A percentile compares a stretch with the other conserved stretches of the same genome.
Evolutionary conservation across 768 basidiomycete genomes (phyloP).

Genomic region (Collybia mongolica): DNA sequence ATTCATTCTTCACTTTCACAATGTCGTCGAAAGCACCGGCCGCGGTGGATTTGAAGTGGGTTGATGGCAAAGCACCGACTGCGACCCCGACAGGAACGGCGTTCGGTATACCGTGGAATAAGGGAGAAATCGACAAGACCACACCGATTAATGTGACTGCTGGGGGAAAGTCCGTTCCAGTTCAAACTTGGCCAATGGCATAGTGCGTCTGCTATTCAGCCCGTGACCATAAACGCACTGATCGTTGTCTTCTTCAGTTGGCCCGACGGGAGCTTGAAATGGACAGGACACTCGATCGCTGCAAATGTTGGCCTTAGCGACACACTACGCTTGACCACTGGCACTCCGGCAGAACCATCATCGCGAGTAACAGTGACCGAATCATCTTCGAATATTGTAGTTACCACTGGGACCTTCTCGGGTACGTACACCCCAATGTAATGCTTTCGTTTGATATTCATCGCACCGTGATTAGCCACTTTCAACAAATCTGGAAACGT

Average conservation of each 20-base stretch:
- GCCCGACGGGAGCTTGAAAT: conserved; percentile 38
- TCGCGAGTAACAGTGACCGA: conserved; percentile 28
- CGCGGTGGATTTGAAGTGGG: conserved; percentile 28
- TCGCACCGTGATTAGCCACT: conserved; percentile 14
- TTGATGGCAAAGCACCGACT: conserved; percentile 27
- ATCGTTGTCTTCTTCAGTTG: conserved; percentile 18
- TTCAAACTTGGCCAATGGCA: conserved; percentile 36
- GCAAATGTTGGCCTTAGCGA: conserved; percentile 22
- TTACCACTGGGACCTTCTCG: conserved; percentile 32
- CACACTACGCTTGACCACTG: conserved; percentile 22
- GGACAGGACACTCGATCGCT: conserved; percentile 36
- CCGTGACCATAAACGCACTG: background rate
- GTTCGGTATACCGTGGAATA: conserved; percentile 35
- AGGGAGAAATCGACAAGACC: conserved; percentile 35
- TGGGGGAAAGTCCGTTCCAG: conserved; percentile 19
- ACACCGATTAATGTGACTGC: conserved; percentile 23
- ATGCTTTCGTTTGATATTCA: background rate
- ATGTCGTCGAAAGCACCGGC: conserved; percentile 13
- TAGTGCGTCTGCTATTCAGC: conserved; percentile 8
- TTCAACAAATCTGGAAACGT: conserved; percentile 31
- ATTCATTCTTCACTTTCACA: background rate
- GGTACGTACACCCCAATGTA: conserved; percentile 14
- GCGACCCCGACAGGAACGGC: conserved; percentile 30
- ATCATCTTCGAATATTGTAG: conserved; percentile 19
- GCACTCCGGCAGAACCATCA: conserved; percentile 30